Evolutionary conservation across 495 filamentous ascomycete genomes (phyloP), one percentile per base, ranked within the genome.

Genomic region (Penicillium canariense): DNA sequence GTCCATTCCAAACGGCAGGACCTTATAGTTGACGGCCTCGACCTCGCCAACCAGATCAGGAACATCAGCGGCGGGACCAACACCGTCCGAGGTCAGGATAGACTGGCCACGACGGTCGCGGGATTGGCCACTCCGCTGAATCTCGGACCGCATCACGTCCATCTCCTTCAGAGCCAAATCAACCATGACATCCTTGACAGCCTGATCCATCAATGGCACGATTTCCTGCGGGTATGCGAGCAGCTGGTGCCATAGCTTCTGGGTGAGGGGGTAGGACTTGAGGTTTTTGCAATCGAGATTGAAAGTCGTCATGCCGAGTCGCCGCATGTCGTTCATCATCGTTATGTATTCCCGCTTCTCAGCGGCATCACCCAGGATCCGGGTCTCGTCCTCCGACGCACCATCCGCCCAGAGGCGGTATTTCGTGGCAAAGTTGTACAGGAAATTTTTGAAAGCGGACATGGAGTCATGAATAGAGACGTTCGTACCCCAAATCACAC

Each of bases 401-500:
- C 91, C 94, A 52, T 93, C 87, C 11, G 80, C 79, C 80, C 92
- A 94, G 79, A 97, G 83, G 26, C 95, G 88, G 60, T 98, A 97
- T 68, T 96, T 96, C 55, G 81, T 85, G 48, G 89, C 88, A 65
- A 91, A 98, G 65, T 93, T 91, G 52, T 83, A 81, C 23, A 98
- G 77, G 65, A 97, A 98, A 52, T 93, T 91, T 54, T 91, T 91
- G 79, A 96, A 95, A 0, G 84, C 78, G 43, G 82, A 82, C 67
- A 92, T 87, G 11, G 91, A 89, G 68, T 99, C 91, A 49, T 87
- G 84, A 36, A 97, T 86, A 1, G 93, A 95, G 52, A 99, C 88
- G 44, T 96, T 97, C 42, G 94, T 97, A 65, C 95, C 94, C 95
- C 95, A 99, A 53, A 99, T 92, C 34, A 96, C 84, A 52, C 88